Evolutionary conservation across 1,284 basidiomycete species (phyloP).

Genomic region (Bjerkandera adusta): DNA sequence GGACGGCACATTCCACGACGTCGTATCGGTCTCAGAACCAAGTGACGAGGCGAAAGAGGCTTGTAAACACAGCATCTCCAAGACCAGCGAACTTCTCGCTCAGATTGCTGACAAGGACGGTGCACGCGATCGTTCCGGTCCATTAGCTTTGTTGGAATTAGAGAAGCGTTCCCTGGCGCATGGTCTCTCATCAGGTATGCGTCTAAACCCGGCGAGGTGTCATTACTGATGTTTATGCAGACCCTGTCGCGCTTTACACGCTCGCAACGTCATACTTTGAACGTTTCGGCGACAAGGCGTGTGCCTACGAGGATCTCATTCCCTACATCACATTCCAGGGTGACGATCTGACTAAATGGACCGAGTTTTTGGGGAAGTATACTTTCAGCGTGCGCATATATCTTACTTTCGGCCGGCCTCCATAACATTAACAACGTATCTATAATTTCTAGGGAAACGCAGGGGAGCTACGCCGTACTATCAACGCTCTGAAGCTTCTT

Average conservation of each 20-base stretch:
- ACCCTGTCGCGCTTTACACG: conserved; percentile 39
- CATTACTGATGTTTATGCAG: conserved; percentile 29
- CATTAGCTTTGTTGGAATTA: conserved; percentile 69
- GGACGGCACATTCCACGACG: conserved; percentile 56
- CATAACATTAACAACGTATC: no score
- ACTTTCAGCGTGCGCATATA: conserved; percentile 49
- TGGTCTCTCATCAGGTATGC: conserved; percentile 44
- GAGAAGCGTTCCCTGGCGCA: conserved; percentile 55
- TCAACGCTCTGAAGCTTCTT: conserved; percentile 72
- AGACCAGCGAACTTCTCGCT: conserved; percentile 53
- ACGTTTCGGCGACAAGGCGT: conserved; percentile 74
- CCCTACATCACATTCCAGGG: conserved; percentile 55
- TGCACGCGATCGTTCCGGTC: conserved; percentile 66
- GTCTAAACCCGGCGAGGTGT: not conserved
- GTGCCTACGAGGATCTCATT: conserved; percentile 82
- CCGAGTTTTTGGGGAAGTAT: conserved; percentile 48
- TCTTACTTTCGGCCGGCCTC: no score
- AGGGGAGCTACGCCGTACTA: conserved; percentile 51
- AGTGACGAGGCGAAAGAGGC: conserved; percentile 32
- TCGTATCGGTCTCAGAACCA: conserved; percentile 29
- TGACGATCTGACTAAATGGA: conserved; percentile 50
- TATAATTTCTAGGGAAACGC: conserved; percentile 38
- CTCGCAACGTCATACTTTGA: conserved; percentile 69
- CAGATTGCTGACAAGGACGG: conserved; percentile 62
- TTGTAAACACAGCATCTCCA: conserved; percentile 38